Percentiles rank a stretch among this genome's conserved stretches.
phyloP scores from a whole-genome alignment of 305 asterid species.

The Withania somnifera region DNA sequence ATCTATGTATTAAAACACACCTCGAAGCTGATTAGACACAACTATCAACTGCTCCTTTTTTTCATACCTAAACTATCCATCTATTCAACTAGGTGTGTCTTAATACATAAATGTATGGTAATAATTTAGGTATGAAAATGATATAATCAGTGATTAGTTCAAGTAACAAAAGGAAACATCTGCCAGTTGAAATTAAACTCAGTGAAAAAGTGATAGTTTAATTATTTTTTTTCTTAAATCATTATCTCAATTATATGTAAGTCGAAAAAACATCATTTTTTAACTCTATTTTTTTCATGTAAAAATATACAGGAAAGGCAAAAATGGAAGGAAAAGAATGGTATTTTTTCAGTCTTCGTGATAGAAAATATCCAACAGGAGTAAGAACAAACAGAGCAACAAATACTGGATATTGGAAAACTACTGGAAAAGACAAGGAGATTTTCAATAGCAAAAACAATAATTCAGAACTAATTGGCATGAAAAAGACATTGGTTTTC shows the following conservation, averaged over 20 bases:
- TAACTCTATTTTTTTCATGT: not conserved
- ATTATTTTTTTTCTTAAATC: not conserved
- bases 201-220: not conserved
- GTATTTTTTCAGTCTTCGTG: constrained; percentile 91
- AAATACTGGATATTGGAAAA: constrained; percentile 88
- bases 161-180: no score
- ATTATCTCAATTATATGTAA: not conserved
- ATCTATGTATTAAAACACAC: no score
- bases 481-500: constrained; percentile 91
- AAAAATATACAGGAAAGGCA: constrained; percentile 49
- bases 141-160: no score
- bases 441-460: constrained; percentile 48
- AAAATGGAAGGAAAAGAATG: constrained; percentile 95
- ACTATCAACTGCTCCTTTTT: no score
- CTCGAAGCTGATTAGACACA: no score
- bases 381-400: constrained; percentile 93
- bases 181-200: not conserved
- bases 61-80: no score
- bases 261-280: not conserved
- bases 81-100: no score
- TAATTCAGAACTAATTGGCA: constrained; percentile 52
- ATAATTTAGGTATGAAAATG: no score
- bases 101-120: no score
- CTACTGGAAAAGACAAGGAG: constrained; percentile 95
- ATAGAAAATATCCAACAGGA: constrained; percentile 90